Evolutionary conservation across 768 basidiomycete species (phyloP), one percentile per base, ranked within the genome.

Genomic region (Termitomyces sp.): DNA sequence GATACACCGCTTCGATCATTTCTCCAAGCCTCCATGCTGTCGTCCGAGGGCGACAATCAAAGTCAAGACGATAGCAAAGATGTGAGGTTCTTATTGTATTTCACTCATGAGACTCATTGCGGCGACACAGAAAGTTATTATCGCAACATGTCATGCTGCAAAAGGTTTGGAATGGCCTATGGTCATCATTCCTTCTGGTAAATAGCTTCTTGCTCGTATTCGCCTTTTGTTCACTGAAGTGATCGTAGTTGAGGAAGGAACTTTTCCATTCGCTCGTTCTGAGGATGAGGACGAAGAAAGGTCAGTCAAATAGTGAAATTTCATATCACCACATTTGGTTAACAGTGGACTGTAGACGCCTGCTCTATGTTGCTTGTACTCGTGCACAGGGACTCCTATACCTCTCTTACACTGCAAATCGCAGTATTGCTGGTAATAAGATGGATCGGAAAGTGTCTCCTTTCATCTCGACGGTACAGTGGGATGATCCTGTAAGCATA

Each of bases 161-260:
- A 96, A 96, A 70, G 93, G 93, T 0, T 75, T 95, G 8, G 93
- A 96, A 71, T 96, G 93, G 92, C 92, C 93, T 1, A 88, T 94
- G 1, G 91, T 95, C 0, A 86, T 95, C 61, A 75, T 91, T 20
- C 88, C 89, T 26, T 83, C 87, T 14, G 85, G 87, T 87, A 67
- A 61, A 40, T 14, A 36, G 46, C 18, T 38, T 50, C 8, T 50
- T 14, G 33, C 46, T 43, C 7, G 51, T 46, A 7, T 41, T 18
- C 2, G 8, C 65, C 55, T 58, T 41, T 32, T 43, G 18, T 23
- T 32, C 60, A 38, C 47, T 26, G 18, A 56, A 14, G 56, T 52
- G 18, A n/a, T 58, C 50, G 23, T 57, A 90, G 90, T 86, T 3
- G 92, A 93, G 67, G 69, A 82, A 32, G 87, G 85, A 1, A 88